Base-by-base conservation (phyloP, 441 rosid species). In the Capsella rubella region DNA sequence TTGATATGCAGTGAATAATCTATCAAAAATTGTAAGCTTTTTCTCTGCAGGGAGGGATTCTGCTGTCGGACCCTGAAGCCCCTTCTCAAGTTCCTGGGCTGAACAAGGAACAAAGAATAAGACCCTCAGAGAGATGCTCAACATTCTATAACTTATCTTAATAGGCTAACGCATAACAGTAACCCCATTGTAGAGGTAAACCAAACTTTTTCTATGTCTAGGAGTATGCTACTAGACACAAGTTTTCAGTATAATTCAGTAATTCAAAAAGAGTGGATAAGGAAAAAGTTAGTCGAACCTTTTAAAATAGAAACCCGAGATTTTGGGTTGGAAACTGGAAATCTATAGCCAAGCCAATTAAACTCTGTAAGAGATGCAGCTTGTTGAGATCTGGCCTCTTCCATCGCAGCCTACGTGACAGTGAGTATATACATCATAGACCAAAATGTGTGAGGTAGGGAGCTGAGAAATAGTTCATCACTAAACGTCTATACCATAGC, bases 51-150 rank as follows among this genome's bases (percentile, higher is more conserved):
- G 75, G 58, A 88, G 82, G 50, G 90, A 86, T 76, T 88, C 96
- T 31, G 87, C 89, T 68, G 80, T 73, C 67, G 88, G 87, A 73
- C 96, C 93, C 68, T 86, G 83, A 81, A 93, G 80, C 88, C 90
- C 97, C 88, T 93, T 91, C 90, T 91, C 98, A 84, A 91, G 84
- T 60, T 96, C 99, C 80, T 96, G 97, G 43, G 99, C 99, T 96
- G 93, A 69, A 82, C 31, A 77, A 42, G 55, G 71, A 46, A 69
- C 58, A 55, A 60, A 58, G 57, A 64, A 77, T 45, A 53, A 81
- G 63, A 82, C 73, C 50, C 66, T 57, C 74, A 67, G 31, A 35
- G 32, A 66, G 52, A 47, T 72, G 77, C 46, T 59, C 35, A 18
- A 59, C 15, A 54, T 60, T 54, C 69, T 45, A 60, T 12, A 69